Evolutionary conservation across 768 basidiomycete genomes (phyloP).

Genomic region (Termitomyces sp.): DNA sequence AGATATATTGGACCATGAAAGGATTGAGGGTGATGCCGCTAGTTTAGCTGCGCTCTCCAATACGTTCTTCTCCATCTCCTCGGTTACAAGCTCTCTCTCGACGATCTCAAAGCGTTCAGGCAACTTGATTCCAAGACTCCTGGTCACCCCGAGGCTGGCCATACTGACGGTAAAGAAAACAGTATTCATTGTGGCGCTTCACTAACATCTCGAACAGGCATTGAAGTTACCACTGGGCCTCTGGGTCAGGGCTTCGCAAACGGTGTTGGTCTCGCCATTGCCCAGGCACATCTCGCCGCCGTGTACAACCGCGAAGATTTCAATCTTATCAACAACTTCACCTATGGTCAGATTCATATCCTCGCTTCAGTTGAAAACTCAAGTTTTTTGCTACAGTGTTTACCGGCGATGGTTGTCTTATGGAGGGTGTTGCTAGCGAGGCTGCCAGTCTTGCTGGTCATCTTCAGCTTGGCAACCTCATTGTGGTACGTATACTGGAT

Average conservation of each 20-base stretch:
- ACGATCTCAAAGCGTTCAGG: slow-evolving; percentile 92
- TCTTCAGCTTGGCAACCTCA: slow-evolving; percentile 88
- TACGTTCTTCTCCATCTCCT: slow-evolving; percentile 89
- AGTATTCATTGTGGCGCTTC: background rate
- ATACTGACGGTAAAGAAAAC: slow-evolving; percentile 39
- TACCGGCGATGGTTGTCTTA: slow-evolving; percentile 92
- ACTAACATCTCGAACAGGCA: slow-evolving; percentile 33
- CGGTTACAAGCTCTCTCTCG: slow-evolving; percentile 88
- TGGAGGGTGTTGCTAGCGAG: slow-evolving; percentile 95
- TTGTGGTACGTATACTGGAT: slow-evolving; percentile 58
- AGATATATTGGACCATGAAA: background rate
- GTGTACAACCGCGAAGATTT: slow-evolving; percentile 86
- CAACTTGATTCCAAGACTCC: slow-evolving; percentile 89
- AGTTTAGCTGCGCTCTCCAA: slow-evolving; percentile 81
- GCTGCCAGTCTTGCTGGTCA: slow-evolving; percentile 93
- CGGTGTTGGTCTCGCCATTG: slow-evolving; percentile 91
- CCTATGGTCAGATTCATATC: slow-evolving; percentile 59
- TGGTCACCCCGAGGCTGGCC: slow-evolving; percentile 83
- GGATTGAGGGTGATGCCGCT: background rate
- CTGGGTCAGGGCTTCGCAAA: slow-evolving; percentile 94
- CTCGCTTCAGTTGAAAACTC: slow-evolving; percentile 1
- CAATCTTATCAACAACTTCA: slow-evolving; percentile 80
- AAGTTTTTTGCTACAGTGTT: slow-evolving; percentile 51
- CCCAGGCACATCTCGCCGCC: slow-evolving; percentile 88
- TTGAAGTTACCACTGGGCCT: slow-evolving; percentile 94